phyloP scores from a whole-genome alignment of 2,329 filamentous ascomycete species.

The Ophiostoma populinum region DNA sequence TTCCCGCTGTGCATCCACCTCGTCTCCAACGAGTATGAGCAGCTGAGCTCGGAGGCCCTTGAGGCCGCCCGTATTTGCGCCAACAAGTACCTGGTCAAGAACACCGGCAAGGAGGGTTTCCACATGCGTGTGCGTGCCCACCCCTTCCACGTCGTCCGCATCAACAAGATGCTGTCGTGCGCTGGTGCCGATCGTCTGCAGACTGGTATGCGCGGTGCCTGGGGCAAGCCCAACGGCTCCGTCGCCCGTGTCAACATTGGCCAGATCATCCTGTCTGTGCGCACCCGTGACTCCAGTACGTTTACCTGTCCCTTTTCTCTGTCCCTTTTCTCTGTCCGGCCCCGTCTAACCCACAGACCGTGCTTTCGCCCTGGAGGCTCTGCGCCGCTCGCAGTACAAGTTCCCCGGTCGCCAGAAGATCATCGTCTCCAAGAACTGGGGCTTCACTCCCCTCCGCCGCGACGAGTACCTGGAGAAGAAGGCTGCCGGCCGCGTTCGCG shows the following conservation, averaged over 20 bases:
- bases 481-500: slow-evolving; percentile 81
- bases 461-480: slow-evolving; percentile 97
- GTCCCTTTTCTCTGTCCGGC: too few species aligned
- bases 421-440: slow-evolving; percentile 99
- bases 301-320: too few species aligned
- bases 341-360: slow-evolving; percentile 40
- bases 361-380: slow-evolving; percentile 87
- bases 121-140: slow-evolving; percentile 72
- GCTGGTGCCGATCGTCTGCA: slow-evolving; percentile 99
- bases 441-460: slow-evolving; percentile 94
- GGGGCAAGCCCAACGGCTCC: slow-evolving; percentile 97
- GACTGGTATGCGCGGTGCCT: slow-evolving; percentile 99
- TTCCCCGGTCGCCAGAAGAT: slow-evolving; percentile 99
- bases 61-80: slow-evolving; percentile 99
- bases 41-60: slow-evolving; percentile 97
- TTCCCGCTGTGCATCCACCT: slow-evolving; percentile 99
- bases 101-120: slow-evolving; percentile 55
- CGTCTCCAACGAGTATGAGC: slow-evolving; percentile 99
- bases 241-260: slow-evolving; percentile 99
- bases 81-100: slow-evolving; percentile 69
- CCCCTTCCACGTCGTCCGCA: slow-evolving; percentile 99
- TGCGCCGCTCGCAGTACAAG: slow-evolving; percentile 99
- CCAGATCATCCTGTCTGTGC: slow-evolving; percentile 94
- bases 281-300: slow-evolving; percentile 84
- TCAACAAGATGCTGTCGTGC: slow-evolving; percentile 99